These are phyloP conservation scores for Saturnispora serradocipensis DNA, from an alignment of 805 yeast genomes.

Conservation along the genomic window DNA sequence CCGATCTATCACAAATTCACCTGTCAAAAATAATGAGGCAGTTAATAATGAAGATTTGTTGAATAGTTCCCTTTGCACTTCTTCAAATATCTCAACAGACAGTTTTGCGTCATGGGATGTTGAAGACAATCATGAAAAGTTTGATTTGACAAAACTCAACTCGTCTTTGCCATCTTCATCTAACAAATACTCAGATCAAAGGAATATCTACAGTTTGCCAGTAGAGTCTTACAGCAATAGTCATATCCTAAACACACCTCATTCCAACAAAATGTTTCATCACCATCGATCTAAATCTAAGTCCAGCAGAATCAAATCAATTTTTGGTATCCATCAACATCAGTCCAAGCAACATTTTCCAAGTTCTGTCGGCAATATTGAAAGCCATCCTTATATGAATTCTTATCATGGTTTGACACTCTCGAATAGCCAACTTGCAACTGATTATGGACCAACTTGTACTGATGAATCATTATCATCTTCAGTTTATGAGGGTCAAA, in stretches of 20 bases:
- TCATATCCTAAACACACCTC: background rate
- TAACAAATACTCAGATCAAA: background rate
- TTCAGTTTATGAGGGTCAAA: background rate
- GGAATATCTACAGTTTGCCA: background rate
- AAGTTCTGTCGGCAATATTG: background rate
- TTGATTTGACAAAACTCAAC: background rate
- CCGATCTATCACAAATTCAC: background rate
- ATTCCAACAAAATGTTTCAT: background rate
- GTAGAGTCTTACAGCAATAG: background rate
- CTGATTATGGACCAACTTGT: background rate
- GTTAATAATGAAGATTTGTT: background rate
- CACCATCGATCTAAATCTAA: background rate
- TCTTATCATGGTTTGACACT: background rate
- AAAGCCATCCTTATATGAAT: background rate
- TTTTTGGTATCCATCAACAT: background rate
- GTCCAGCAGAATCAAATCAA: background rate
- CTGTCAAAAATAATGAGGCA: background rate
- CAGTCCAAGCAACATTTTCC: background rate
- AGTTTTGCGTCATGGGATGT: constrained; percentile 3
- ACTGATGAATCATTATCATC: background rate
- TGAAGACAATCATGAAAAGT: background rate
- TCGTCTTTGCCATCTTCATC: background rate
- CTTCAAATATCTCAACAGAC: background rate
- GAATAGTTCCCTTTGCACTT: background rate
- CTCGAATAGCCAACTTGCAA: background rate